These are phyloP conservation scores for Tetradesmus obliquus DNA, from an alignment of 139 green algal genomes.

Conservation along the genomic window DNA sequence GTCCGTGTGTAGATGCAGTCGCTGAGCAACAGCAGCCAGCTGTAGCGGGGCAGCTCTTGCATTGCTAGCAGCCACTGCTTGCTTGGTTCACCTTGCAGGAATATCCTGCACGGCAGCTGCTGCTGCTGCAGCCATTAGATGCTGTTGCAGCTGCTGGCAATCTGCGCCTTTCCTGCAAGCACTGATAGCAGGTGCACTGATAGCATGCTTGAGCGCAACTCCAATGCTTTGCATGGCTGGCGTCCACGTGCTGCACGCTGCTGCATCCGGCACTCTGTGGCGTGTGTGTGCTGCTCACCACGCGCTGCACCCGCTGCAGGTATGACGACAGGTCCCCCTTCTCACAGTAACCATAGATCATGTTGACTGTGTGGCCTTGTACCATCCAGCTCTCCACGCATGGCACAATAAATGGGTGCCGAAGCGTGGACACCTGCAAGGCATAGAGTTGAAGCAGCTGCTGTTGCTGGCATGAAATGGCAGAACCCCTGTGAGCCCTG, in stretches of 20 bases:
- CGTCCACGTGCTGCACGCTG: not conserved
- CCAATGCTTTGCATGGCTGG: not conserved
- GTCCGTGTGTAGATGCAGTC: not conserved
- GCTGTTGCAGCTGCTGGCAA: not conserved
- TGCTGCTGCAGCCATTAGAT: not conserved
- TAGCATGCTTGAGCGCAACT: not conserved
- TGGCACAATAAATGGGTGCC: constrained; percentile 72
- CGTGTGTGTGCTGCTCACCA: not conserved
- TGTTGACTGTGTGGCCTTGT: constrained; percentile 60
- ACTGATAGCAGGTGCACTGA: not conserved
- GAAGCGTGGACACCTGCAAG: constrained; percentile 54
- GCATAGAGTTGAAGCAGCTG: not conserved
- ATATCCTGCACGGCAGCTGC: not conserved
- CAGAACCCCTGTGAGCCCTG: not conserved
- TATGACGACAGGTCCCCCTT: constrained; percentile 65
- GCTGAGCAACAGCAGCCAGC: not conserved
- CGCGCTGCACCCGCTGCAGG: constrained; percentile 8
- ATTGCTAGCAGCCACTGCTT: not conserved
- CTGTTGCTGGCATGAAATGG: not conserved
- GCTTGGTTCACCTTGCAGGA: not conserved
- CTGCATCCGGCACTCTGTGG: not conserved
- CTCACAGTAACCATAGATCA: constrained; percentile 72
- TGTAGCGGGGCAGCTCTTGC: not conserved
- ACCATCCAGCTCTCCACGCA: constrained; percentile 69
- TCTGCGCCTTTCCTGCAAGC: not conserved